Conservation (phyloP, 2,329 filamentous ascomycete species). For the Pyrenophora tritici-repentis region DNA sequence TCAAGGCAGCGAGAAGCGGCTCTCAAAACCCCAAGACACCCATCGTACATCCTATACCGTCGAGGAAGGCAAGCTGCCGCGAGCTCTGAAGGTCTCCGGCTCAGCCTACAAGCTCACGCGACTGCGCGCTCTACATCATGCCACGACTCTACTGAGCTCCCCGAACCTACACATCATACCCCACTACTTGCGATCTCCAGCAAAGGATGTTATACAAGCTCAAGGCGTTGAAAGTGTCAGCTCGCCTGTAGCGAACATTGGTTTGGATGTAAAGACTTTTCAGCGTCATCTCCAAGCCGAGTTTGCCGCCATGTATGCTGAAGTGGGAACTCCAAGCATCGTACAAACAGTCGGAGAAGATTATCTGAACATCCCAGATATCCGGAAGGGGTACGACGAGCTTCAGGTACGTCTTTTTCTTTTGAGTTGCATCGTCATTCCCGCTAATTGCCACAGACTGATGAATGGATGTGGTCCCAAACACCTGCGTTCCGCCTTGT, state of each 20-base stretch:
- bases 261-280: constrained; percentile 57
- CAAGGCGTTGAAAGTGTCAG: constrained; percentile 91
- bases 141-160: constrained; percentile 81
- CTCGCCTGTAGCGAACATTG: constrained; percentile 80
- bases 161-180: constrained; percentile 74
- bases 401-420: constrained; percentile 57
- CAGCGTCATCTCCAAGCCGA: constrained; percentile 55
- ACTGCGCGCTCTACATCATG: constrained; percentile 83
- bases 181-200: constrained; percentile 75
- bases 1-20: constrained; percentile 43
- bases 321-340: constrained; percentile 43
- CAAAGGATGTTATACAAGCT: constrained; percentile 74
- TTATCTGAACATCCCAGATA: constrained; percentile 56
- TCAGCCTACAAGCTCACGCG: constrained; percentile 94
- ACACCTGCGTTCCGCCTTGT: constrained; percentile 79
- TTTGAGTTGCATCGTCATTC: background rate
- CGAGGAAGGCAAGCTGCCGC: constrained; percentile 34
- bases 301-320: constrained; percentile 71
- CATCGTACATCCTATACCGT: constrained; percentile 52
- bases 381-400: constrained; percentile 67
- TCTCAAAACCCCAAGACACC: constrained; percentile 46
- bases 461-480: constrained; percentile 80
- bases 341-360: constrained; percentile 59
- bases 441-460: constrained; percentile 56
- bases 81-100: constrained; percentile 78